These are phyloP conservation scores for Torulaspora globosa DNA, from an alignment of 1,139 yeast species.

Conservation along the genomic window DNA sequence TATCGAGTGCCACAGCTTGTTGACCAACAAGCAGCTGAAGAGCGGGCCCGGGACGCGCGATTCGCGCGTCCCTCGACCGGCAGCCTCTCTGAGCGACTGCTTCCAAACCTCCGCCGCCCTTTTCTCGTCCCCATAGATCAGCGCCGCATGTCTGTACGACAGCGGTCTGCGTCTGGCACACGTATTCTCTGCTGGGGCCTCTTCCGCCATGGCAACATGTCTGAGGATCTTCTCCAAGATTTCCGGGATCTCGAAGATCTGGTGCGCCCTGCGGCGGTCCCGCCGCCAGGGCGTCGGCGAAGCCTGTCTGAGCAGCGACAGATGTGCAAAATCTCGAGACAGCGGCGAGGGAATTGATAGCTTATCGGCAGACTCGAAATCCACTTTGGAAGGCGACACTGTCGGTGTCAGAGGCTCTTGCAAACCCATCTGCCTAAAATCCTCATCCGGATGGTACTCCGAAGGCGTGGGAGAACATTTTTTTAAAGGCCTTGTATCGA, in stretches of 20 bases:
- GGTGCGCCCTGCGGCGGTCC: conserved; percentile 31
- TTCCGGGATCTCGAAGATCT: conserved; percentile 73
- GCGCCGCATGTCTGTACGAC: conserved; percentile 57
- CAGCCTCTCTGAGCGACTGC: conserved; percentile 15
- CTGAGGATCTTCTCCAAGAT: conserved; percentile 58
- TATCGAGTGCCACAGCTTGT: conserved; percentile 57
- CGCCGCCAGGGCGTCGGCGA: background rate
- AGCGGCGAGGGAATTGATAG: conserved; percentile 7
- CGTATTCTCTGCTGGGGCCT: conserved; percentile 54
- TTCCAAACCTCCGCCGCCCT: conserved; percentile 53
- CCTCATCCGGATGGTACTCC: background rate
- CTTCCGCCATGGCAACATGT: conserved; percentile 44
- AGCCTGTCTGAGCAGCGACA: conserved; percentile 5
- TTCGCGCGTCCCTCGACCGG: background rate
- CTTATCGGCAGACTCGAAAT: conserved; percentile 7
- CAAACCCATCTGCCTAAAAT: background rate
- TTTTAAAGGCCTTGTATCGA: conserved; percentile 12
- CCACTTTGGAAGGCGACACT: conserved; percentile 1
- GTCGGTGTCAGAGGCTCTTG: conserved; percentile 5
- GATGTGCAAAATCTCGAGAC: conserved; percentile 15
- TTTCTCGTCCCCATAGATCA: conserved; percentile 52
- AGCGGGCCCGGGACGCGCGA: conserved; percentile 34
- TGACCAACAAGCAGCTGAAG: conserved; percentile 62
- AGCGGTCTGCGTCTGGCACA: conserved; percentile 65
- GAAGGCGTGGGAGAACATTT: conserved; percentile 14